Base-by-base conservation (phyloP, 2,329 filamentous ascomycete genomes). In the Fusarium concolor region DNA sequence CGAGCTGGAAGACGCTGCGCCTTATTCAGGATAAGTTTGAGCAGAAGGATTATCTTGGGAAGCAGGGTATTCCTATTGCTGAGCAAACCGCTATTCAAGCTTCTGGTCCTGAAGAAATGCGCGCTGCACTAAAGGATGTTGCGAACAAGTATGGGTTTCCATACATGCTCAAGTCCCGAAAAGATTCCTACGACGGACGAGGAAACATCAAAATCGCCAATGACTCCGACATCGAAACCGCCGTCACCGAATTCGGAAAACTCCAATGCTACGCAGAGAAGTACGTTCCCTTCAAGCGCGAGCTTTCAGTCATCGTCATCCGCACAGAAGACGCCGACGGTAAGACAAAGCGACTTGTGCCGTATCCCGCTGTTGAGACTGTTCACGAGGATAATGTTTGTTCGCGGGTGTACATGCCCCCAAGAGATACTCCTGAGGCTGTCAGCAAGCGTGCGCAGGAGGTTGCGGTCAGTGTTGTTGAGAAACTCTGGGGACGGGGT, bases 311-410 rank as follows among this genome's bases (percentile, higher is more conserved):
- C 70, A 97, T 98, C 89, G 95, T 97, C 10, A 89, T 98, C 58
- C 92, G 97, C 75, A 97, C 92, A 1, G 92, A 94, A 75, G 89
- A 96, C 69, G 80, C 83, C 43, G 77, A 82, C 4, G 85, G 85
- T 2, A 79, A 79, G 15, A 76, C 84, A 10, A 85, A 80, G 61
- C 77, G 77, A 15, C 78, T 86, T 14, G 82, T 94, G 31, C 88
- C 94, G 6, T 98, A 96, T 76, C 94, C 96, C 1, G 91, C 91
- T 0, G 94, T 97, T 3, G 96, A 99, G 82, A 98, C 95, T 2
- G 87, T 98, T 29, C 96, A 99, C 73, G 93, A 97, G 79, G 92
- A 98, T 79, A 96, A 90, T 75, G 94, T 99, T 72, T 98, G 96
- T 86, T 96, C 96, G 72, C 90, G 94, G 68, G 93, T 95, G 3